A percentile compares a stretch with the other conserved stretches of the same genome.
These are phyloP conservation scores for Monilinia vaccinii-corymbosi DNA, from an alignment of 2,329 filamentous ascomycete species.

Conservation along the genomic window DNA sequence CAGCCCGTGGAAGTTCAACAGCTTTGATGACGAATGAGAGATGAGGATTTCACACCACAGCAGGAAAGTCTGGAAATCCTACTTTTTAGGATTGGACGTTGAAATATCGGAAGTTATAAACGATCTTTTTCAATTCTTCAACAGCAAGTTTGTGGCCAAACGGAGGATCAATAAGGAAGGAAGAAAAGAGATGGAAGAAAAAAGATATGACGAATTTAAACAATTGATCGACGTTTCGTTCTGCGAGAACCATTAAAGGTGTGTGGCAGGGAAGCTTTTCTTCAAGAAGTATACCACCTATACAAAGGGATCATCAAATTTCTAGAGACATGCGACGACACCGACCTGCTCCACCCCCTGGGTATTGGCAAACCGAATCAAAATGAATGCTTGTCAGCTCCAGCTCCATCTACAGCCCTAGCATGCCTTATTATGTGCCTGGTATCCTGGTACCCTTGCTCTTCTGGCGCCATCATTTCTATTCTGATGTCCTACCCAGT, in stretches of 20 bases:
- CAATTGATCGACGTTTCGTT: neutral
- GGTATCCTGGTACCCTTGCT: constrained; percentile 17
- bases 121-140: constrained; percentile 7
- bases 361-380: constrained; percentile 19
- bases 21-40: constrained; percentile 22
- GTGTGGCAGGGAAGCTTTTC: constrained; percentile 16
- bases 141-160: constrained; percentile 4
- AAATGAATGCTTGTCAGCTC: constrained; percentile 26
- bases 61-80: constrained; percentile 14
- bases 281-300: constrained; percentile 19
- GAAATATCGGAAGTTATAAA: constrained; percentile 9
- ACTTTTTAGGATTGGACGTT: constrained; percentile 13
- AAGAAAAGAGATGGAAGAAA: neutral
- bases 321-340: constrained; percentile 23
- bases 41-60: constrained; percentile 21
- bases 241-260: constrained; percentile 10
- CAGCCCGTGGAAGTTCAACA: constrained; percentile 23
- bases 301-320: constrained; percentile 19
- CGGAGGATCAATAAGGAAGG: neutral
- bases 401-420: constrained; percentile 23
- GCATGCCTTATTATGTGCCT: constrained; percentile 14
- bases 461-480: constrained; percentile 22
- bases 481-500: constrained; percentile 21
- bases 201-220: neutral
- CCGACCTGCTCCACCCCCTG: constrained; percentile 23